These are phyloP conservation scores for Nannochloropsis salina DNA, from an alignment of 108 stramenopile species.

Conservation along the genomic window DNA sequence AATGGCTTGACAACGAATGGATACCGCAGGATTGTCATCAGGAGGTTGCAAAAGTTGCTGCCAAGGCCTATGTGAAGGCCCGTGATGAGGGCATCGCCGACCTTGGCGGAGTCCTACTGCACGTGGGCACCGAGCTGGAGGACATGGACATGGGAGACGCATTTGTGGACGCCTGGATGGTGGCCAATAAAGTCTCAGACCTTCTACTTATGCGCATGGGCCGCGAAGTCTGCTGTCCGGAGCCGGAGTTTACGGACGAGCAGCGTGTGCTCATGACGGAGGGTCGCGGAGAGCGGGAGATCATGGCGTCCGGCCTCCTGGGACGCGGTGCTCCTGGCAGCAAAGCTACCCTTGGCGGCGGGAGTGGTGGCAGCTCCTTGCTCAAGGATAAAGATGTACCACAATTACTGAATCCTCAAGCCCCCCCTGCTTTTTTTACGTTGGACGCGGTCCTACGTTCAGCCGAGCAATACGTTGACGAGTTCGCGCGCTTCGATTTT, in stretches of 20 bases:
- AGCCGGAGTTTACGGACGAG: conserved; percentile 31
- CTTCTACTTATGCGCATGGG: conserved; percentile 45
- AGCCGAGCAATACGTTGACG: conserved; percentile 23
- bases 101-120: conserved; percentile 30
- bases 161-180: conserved; percentile 44
- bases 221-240: conserved; percentile 30
- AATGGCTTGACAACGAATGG: conserved; percentile 41
- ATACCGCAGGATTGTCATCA: conserved; percentile 42
- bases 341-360: not conserved
- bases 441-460: not conserved
- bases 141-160: conserved; percentile 46
- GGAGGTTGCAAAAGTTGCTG: conserved; percentile 37
- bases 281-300: not conserved
- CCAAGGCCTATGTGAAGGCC: conserved; percentile 28
- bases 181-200: conserved; percentile 46
- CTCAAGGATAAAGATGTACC: not conserved
- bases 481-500: conserved; percentile 42
- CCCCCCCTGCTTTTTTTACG: conserved; percentile 16
- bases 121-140: conserved; percentile 39
- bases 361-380: not conserved
- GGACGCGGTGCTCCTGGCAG: not conserved
- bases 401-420: not conserved
- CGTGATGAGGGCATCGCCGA: conserved; percentile 25
- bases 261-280: conserved; percentile 8
- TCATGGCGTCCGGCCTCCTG: conserved; percentile 3